Percentiles rank a stretch among this genome's conserved stretches.
These are phyloP conservation scores for Macrocystidia cucumis DNA, from an alignment of 1,284 basidiomycete species.

Conservation along the genomic window DNA sequence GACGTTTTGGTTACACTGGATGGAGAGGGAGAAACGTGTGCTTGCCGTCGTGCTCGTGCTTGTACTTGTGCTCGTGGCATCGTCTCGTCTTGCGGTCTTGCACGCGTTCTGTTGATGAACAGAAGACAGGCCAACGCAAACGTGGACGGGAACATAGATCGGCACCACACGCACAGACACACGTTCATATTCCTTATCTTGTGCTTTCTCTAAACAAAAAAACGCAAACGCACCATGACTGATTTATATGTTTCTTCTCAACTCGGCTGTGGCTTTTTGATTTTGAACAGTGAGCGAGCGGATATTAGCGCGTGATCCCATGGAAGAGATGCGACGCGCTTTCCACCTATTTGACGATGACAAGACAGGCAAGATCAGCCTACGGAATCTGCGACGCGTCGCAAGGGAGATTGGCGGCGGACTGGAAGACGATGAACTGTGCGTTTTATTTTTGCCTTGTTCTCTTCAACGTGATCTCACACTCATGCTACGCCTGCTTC, in stretches of 20 bases:
- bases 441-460: slow-evolving; percentile 28
- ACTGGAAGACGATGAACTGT: slow-evolving; percentile 96
- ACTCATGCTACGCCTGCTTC: slow-evolving; percentile 7
- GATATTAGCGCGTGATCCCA: slow-evolving; percentile 90
- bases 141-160: no score
- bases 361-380: slow-evolving; percentile 88
- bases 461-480: not conserved
- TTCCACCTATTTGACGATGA: slow-evolving; percentile 98
- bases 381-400: slow-evolving; percentile 88
- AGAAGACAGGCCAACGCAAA: not conserved
- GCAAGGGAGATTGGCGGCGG: slow-evolving; percentile 97
- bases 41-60: no score
- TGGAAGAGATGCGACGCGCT: slow-evolving; percentile 93
- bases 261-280: not conserved
- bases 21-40: no score
- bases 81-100: slow-evolving; percentile 4
- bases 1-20: no score
- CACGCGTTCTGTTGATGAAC: slow-evolving; percentile 3
- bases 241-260: not conserved
- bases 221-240: not conserved
- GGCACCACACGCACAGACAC: no score
- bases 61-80: no score
- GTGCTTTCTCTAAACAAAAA: no score
- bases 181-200: not conserved
- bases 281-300: slow-evolving; percentile 78